These are phyloP conservation scores for Candida incommunis DNA, from an alignment of 805 yeast species.

Conservation along the genomic window DNA sequence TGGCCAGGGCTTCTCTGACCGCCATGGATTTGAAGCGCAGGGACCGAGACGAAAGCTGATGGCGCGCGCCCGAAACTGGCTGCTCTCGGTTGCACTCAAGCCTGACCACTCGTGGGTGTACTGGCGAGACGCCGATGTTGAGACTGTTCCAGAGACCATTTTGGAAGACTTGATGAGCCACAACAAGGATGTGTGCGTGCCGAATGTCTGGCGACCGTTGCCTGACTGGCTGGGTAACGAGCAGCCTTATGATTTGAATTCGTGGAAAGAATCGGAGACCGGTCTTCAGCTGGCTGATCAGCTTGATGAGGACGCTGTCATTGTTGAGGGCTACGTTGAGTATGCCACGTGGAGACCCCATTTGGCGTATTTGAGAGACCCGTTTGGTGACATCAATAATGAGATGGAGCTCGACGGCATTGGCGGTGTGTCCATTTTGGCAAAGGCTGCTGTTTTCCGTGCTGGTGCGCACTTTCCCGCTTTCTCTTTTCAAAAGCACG, in stretches of 20 bases:
- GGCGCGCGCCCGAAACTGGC: conserved; percentile 96
- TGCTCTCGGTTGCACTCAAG: conserved; percentile 70
- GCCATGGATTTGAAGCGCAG: conserved; percentile 95
- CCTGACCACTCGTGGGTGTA: conserved; percentile 96
- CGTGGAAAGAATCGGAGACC: conserved; percentile 85
- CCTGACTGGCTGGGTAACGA: conserved; percentile 83
- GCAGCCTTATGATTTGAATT: conserved; percentile 91
- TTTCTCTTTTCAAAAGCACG: conserved; percentile 88
- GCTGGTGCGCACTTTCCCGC: conserved; percentile 93
- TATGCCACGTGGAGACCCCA: conserved; percentile 98
- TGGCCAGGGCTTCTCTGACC: conserved; percentile 87
- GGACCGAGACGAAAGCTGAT: conserved; percentile 91
- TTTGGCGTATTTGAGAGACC: conserved; percentile 86
- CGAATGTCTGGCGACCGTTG: conserved; percentile 95
- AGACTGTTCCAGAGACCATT: conserved; percentile 73
- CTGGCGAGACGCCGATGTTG: conserved; percentile 99
- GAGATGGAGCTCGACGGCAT: conserved; percentile 92
- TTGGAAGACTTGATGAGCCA: conserved; percentile 91
- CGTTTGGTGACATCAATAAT: conserved; percentile 76
- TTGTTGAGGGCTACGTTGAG: conserved; percentile 95
- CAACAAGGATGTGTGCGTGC: conserved; percentile 84
- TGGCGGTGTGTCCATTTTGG: conserved; percentile 89
- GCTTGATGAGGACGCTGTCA: conserved; percentile 86
- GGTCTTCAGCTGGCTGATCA: conserved; percentile 34
- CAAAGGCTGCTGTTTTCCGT: conserved; percentile 77